Base-by-base conservation (phyloP, 306 rosid species). In the Vachellia pachyceras region DNA sequence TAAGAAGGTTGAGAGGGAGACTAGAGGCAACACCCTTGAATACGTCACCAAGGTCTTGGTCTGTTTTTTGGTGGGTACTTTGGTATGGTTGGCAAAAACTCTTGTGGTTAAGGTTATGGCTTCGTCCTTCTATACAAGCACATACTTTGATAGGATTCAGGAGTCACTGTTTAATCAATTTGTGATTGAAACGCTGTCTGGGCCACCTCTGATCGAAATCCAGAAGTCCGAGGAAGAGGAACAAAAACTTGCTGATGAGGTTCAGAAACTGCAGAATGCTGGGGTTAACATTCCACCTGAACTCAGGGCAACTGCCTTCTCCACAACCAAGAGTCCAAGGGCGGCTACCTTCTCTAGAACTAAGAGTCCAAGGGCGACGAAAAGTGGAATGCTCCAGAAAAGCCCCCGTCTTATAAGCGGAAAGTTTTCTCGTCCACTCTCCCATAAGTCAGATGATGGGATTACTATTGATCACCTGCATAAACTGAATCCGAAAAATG, bases 281-380 rank as follows among this genome's bases (percentile, higher is more conserved):
- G 99, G 99, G 72, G 90, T 85, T 72, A 89, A 58, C 18, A 82
- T 95, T 8, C 97, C 99, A 10, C 89, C 94, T 63, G 97, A 91
- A 33, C 92, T 91, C 10, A 88, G 82, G 72, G 91, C 86, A 0
- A 37, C 64, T 39, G 91, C 89, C 3, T 86, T 92, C 66, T 35
- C 88, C 39, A 60, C 81, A 1, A 0, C 23, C 13, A 87, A 69
- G 80, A 65, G 71, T 65, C 71, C 71, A 65, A 17, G 44, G 23
- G 45, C 41, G 1, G n/a, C 37, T 60, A n/a, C 68, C 68, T 25
- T 65, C 44, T 58, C 81, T 1, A 0, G 18, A 25, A 15, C 20
- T 5, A 87, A 69, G 79, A 85, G 90, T 74, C 93, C 89, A 10
- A 83, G 87, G 87, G 80, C 36, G 5, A 69, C 75, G 23, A 87